These are phyloP conservation scores for Astrothelium subdiscretum DNA, from an alignment of 495 filamentous ascomycete species.

Conservation along the genomic window DNA sequence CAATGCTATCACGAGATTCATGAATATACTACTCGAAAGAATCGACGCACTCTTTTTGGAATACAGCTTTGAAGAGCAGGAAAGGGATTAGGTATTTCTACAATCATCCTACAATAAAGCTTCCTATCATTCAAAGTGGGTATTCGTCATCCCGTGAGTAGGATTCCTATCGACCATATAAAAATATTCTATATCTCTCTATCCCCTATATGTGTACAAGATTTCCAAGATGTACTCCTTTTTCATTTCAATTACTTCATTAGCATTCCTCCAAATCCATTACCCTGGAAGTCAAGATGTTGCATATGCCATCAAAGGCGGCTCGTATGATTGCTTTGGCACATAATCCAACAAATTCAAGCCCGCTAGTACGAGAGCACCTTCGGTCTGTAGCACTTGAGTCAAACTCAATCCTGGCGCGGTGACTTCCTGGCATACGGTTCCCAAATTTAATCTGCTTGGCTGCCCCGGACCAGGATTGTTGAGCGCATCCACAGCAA, in stretches of 20 bases:
- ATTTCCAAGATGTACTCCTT: not conserved
- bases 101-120: no score
- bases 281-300: not conserved
- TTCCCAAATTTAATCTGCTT: slow-evolving; percentile 21
- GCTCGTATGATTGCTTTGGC: not conserved
- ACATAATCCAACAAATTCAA: not conserved
- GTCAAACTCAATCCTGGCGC: slow-evolving; percentile 25
- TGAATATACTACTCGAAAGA: no score
- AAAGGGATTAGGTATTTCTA: no score
- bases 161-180: not conserved
- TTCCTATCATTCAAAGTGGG: not conserved
- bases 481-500: slow-evolving; percentile 34
- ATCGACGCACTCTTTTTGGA: no score
- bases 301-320: not conserved
- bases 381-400: slow-evolving; percentile 32
- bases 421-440: slow-evolving; percentile 23
- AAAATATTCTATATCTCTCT: not conserved
- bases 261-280: not conserved
- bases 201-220: not conserved
- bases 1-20: no score
- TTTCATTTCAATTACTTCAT: not conserved
- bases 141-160: not conserved
- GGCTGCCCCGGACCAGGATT: slow-evolving; percentile 29
- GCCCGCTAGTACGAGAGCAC: slow-evolving; percentile 12
- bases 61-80: no score